A percentile compares a stretch with the other conserved stretches of the same genome.
Evolutionary conservation across 441 rosid species (phyloP).

Genomic region (Melastoma candidum): DNA sequence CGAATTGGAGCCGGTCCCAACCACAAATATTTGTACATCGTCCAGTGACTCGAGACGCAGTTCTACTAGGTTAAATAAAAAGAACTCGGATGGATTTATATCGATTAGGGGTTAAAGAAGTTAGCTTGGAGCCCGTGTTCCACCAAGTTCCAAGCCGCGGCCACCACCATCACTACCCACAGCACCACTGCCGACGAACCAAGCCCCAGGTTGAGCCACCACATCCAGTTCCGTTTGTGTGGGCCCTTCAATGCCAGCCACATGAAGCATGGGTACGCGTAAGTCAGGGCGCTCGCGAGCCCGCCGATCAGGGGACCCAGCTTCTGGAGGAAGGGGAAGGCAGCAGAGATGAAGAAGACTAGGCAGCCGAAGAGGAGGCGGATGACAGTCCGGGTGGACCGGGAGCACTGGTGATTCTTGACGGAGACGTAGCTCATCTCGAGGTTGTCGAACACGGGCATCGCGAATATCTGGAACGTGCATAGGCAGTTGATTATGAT

Average conservation of each 20-base stretch:
- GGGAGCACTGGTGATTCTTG: slow-evolving; percentile 20
- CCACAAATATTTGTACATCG: background rate
- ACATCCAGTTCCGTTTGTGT: slow-evolving; percentile 3
- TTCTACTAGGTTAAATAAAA: too few relatives aligned
- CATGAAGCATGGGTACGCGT: slow-evolving; percentile 50
- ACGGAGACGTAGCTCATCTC: slow-evolving; percentile 21
- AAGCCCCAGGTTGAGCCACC: slow-evolving; percentile 36
- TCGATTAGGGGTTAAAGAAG: slow-evolving; percentile 33
- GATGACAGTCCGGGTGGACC: slow-evolving; percentile 19
- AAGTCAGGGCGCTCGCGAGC: slow-evolving; percentile 30
- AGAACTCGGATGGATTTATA: too few relatives aligned
- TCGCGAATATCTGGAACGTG: slow-evolving; percentile 43
- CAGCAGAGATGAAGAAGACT: slow-evolving; percentile 29
- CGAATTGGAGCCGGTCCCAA: too few relatives aligned
- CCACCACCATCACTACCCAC: slow-evolving; percentile 22
- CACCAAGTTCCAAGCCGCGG: slow-evolving; percentile 31
- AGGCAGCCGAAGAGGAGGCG: slow-evolving; percentile 38
- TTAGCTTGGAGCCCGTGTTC: slow-evolving; percentile 33
- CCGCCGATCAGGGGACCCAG: slow-evolving; percentile 45
- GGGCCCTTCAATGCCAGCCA: slow-evolving; percentile 30
- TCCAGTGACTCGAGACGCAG: background rate
- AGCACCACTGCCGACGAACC: slow-evolving; percentile 33
- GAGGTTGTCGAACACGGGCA: slow-evolving; percentile 46
- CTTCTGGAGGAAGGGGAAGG: slow-evolving; percentile 39
- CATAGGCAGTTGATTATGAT: slow-evolving; percentile 23